Evolutionary conservation across 73 alveolate genomes (phyloP).

Genomic region (Tetrahymena malaccensis): DNA sequence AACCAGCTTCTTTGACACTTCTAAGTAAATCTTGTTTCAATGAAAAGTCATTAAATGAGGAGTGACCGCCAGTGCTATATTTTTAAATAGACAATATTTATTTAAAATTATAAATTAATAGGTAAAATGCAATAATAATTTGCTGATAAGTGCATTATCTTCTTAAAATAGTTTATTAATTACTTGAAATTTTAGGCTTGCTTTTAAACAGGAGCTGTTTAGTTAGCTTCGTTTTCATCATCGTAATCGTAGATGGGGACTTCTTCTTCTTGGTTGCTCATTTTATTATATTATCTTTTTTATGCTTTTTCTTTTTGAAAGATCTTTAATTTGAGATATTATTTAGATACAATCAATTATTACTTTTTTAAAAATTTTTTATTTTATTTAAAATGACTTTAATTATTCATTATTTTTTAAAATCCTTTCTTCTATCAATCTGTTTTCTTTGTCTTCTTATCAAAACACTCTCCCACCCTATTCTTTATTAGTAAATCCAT

Average conservation of each 20-base stretch:
- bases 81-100: not conserved
- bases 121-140: not conserved
- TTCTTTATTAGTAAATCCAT: not conserved
- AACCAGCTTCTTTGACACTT: constrained; percentile 44
- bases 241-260: not conserved
- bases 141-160: not conserved
- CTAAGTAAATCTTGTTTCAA: constrained; percentile 31
- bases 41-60: constrained; percentile 30
- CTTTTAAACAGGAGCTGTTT: not conserved
- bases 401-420: not conserved
- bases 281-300: not conserved
- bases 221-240: not conserved
- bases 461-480: not conserved
- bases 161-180: not conserved
- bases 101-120: not conserved
- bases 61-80: not conserved
- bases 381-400: not conserved
- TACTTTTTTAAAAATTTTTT: not conserved
- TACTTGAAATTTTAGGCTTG: not conserved
- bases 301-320: not conserved
- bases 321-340: not conserved
- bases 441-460: not conserved
- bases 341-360: not conserved
- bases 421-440: not conserved
- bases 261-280: not conserved